These are phyloP conservation scores for Nothomitra cinnamomea DNA, from an alignment of 2,329 filamentous ascomycete species.

Conservation along the genomic window DNA sequence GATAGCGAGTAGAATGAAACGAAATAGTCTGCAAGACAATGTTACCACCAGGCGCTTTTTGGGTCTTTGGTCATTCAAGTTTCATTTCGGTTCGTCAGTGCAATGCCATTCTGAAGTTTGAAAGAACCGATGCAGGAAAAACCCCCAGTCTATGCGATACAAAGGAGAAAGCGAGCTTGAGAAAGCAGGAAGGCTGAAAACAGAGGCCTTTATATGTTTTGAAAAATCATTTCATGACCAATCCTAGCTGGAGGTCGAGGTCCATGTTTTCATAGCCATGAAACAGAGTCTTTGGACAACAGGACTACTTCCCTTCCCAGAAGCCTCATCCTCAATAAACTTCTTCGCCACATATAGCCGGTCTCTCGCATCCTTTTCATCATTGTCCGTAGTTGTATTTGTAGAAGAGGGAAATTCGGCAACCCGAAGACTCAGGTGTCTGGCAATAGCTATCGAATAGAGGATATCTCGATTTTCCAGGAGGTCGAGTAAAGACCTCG, in stretches of 20 bases:
- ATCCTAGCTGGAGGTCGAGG: background rate
- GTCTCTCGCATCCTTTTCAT: slow-evolving; percentile 21
- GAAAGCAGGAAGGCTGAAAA: background rate
- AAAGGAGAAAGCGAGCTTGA: background rate
- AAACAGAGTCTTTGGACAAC: slow-evolving; percentile 9
- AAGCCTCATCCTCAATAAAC: slow-evolving; percentile 29
- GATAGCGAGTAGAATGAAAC: background rate
- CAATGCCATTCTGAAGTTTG: slow-evolving; percentile 5
- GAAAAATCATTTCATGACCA: background rate
- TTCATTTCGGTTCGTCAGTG: slow-evolving; percentile 5
- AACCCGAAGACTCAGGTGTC: slow-evolving; percentile 50
- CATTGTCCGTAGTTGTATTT: slow-evolving; percentile 17
- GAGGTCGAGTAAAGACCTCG: slow-evolving; percentile 57
- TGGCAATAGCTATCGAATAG: slow-evolving; percentile 70
- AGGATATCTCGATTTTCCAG: slow-evolving; percentile 80
- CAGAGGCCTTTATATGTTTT: background rate
- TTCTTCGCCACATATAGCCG: slow-evolving; percentile 31
- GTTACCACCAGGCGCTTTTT: slow-evolving; percentile 3
- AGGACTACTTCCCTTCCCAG: slow-evolving; percentile 6
- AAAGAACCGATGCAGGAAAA: slow-evolving; percentile 1
- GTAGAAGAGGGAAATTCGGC: slow-evolving; percentile 23
- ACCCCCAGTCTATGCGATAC: slow-evolving; percentile 2
- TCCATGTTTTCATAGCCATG: slow-evolving; percentile 5
- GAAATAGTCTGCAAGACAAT: slow-evolving; percentile 2
- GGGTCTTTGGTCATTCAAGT: slow-evolving; percentile 3